Base-by-base conservation (phyloP, 192 early-diverging fungal species). In the Cladochytrium replicatum region DNA sequence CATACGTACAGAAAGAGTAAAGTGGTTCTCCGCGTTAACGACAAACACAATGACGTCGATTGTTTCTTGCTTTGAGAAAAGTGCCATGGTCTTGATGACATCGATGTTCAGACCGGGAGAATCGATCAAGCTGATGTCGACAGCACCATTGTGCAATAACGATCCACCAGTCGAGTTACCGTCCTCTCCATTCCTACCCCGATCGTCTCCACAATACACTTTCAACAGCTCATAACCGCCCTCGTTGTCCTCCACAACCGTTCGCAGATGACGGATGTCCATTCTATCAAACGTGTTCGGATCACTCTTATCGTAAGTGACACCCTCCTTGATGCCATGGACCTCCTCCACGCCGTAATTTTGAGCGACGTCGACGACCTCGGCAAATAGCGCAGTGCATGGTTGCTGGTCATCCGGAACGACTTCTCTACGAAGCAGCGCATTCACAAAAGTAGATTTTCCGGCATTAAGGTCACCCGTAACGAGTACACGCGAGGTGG, bases 21-120 rank as follows among this genome's bases (percentile, higher is more conserved):
- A 97, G 66, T 99, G 96, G 64, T 99, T 99, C 66, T 96, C 95
- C 9, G 95, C 92, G 64, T 91, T 91, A 46, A 99, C 96, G 17
- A 99, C 88, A 79, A 99, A 99, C 1, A 99, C 87, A 51, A 99
- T 86, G 15, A 97, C 96, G 63, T 99, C 96, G 61, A 99, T 99
- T 62, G 94, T 92, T 61, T 97, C 90, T 64, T 99, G 96, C 44
- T 91, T 83, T 8, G 93, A 87, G 82, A 99, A 97, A 4, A 97
- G 71, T 37, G 88, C 85, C 7, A 88, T 96, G 7, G 96, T 99
- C 69, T 99, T 97, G 60, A 94, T 80, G 41, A 89, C 89, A 67
- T 99, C 96, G 42, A 89, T 88, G 71, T 99, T 99, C 50, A 99
- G 74, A 17, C 96, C 96, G 13, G 96, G 96, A 6, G 93, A 99